These are phyloP conservation scores for Talaromyces sp. DNA, from an alignment of 2,329 filamentous ascomycete species.

Conservation along the genomic window DNA sequence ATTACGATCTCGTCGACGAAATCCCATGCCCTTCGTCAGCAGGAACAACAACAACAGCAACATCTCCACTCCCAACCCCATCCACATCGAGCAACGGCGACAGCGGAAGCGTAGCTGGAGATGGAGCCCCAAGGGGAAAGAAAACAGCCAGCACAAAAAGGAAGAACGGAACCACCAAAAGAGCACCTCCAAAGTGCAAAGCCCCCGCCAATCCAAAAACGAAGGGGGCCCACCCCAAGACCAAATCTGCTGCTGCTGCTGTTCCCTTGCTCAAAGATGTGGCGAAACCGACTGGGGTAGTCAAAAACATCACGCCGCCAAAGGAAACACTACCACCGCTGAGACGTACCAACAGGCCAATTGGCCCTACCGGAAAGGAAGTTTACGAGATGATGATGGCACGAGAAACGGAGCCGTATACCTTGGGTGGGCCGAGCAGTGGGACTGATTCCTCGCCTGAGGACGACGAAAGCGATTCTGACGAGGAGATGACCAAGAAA, in stretches of 20 bases:
- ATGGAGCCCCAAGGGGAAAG: background rate
- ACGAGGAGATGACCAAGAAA: background rate
- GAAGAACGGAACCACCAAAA: background rate
- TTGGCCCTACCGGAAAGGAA: background rate
- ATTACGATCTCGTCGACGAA: slow-evolving; percentile 9
- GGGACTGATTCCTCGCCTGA: background rate
- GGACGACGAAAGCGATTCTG: slow-evolving; percentile 2
- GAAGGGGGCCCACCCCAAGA: background rate
- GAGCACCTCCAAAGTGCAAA: background rate
- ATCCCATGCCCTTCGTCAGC: background rate
- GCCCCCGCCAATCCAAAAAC: background rate
- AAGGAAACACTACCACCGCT: background rate
- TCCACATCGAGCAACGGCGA: background rate
- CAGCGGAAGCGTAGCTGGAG: background rate
- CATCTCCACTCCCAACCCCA: background rate
- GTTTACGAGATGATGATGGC: background rate
- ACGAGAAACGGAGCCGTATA: background rate
- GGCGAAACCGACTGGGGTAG: background rate
- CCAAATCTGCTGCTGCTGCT: background rate
- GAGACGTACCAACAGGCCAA: background rate
- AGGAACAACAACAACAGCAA: background rate
- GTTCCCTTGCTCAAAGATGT: background rate
- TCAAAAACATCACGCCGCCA: background rate
- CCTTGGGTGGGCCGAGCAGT: background rate
- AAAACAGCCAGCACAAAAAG: background rate